Base-by-base conservation (phyloP, 305 asterid species). In the Coffea humblotiana region DNA sequence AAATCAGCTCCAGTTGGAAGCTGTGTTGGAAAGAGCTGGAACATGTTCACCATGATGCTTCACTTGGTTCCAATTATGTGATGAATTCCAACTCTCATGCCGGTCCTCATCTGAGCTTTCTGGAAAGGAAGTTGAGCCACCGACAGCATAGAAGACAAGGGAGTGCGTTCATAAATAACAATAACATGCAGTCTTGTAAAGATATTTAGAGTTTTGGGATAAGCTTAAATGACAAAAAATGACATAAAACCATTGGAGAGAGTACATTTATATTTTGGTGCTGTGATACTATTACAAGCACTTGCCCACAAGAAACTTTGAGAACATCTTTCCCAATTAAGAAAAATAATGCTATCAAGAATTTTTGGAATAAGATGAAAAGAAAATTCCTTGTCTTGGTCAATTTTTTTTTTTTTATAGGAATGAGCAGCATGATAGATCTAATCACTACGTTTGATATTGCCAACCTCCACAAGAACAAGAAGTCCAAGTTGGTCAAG, bases 1-100 rank as follows among this genome's bases (percentile, higher is more conserved):
- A 91, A 80, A 86, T 89, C 96, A 80, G 99, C 99, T 87, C 98
- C 94, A 76, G 94, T 86, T 47, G 99, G 99, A 80, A 96, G 98
- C 82, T 92, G 94, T 63, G 88, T 82, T 68, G 99, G 98, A 89
- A 89, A 96, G 88, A 49, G 97, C 86, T 77, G 92, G 80, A 84
- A 89, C 81, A 75, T 86, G 91, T 74, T 82, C 88, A 86, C 86
- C 76, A 49, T 88, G 89, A 82, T 85, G 89, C 90, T 92, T 96
- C 71, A 81, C 80, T 64, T 90, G 93, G 79, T 80, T 82, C 92
- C 92, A 63, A 76, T 79, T 83, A 80, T 91, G 84, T 64, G 82
- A 79, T 58, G 85, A 90, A 84, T 79, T 89, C 92, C 97, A 76
- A 80, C 81, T 87, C 72, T 90, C 96, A 74, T 79, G 87, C 80